Conservation (phyloP, 352 stramenopile species). For the Phytophthora pseudosyringae region DNA sequence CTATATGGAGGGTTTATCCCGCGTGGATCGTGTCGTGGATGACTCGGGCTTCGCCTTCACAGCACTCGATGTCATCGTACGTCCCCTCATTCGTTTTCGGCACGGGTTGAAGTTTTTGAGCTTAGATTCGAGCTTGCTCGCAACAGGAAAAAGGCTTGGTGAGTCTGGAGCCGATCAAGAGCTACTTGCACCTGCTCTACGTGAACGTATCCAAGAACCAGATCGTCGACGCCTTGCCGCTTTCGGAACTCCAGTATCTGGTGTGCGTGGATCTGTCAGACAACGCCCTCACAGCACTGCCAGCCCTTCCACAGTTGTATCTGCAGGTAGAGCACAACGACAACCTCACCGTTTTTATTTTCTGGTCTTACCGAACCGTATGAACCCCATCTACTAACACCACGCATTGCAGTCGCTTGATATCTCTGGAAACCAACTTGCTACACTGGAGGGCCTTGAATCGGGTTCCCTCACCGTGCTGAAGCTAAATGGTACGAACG, state of each 20-base stretch:
- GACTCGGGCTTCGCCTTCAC: conserved; percentile 83
- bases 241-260: conserved; percentile 68
- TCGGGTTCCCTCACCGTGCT: conserved; percentile 58
- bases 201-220: conserved; percentile 78
- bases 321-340: conserved; percentile 46
- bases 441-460: conserved; percentile 56
- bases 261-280: conserved; percentile 61
- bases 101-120: neutral
- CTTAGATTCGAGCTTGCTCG: neutral
- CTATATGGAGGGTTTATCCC: conserved; percentile 73
- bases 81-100: neutral
- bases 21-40: conserved; percentile 76
- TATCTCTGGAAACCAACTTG: conserved; percentile 75
- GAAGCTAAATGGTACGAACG: conserved; percentile 61
- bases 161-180: conserved; percentile 60
- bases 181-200: conserved; percentile 73
- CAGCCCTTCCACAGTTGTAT: conserved; percentile 58
- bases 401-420: conserved; percentile 51
- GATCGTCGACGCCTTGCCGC: conserved; percentile 53
- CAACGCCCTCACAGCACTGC: conserved; percentile 50
- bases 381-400: neutral
- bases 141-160: conserved; percentile 58
- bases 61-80: conserved; percentile 67
- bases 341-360: neutral
- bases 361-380: neutral